Evolutionary conservation across 2,329 filamentous ascomycete genomes (phyloP), one percentile per base, ranked within the genome.

Genomic region (Plectosphaerella cucumerina): DNA sequence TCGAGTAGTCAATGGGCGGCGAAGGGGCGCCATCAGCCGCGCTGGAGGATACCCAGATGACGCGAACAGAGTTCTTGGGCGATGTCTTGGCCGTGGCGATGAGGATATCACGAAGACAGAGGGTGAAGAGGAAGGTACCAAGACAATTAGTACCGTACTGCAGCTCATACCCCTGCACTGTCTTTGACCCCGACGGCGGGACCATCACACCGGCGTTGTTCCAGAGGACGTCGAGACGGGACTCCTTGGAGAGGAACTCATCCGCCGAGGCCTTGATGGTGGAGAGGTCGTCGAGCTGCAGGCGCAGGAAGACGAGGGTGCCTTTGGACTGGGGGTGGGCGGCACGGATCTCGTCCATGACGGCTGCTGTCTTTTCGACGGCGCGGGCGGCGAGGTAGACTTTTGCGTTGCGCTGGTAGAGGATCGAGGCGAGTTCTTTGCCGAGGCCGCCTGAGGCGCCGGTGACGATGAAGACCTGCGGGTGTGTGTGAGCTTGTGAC

Each of bases 351-450:
- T 54, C 53, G 9, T 48, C 26, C 17, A 52, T 50, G 21, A 34
- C 47, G n/a, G 18, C 20, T 17, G 12, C 20, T 22, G 47, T 39
- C n/a, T 41, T 47, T 5, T 23, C 12, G 31, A 50, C 23, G 43
- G 50, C 50, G 44, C 77, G 73, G 2, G 69, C 70, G 5, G 75
- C 74, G 41, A 80, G 58, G 56, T 78, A 80, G 20, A 81, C 70
- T 5, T 67, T 78, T 31, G 64, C 76, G 47, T 76, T 73, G 15
- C 65, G 68, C 3, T 61, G 57, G 60, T 80, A 82, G 9, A 82
- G 67, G 8, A 80, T 72, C 26, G 69, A 69, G 48, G 61, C 64
- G 11, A 80, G 66, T 53, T 77, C 73, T 43, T 70, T 65, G 14
- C 76, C 77, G 4, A 77, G 64, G 12, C 56, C 56, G 22, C 50